A percentile compares a stretch with the other conserved stretches of the same genome.
phyloP scores from a whole-genome alignment of 352 stramenopile genomes.

The Globisporangium heterothallicum region DNA sequence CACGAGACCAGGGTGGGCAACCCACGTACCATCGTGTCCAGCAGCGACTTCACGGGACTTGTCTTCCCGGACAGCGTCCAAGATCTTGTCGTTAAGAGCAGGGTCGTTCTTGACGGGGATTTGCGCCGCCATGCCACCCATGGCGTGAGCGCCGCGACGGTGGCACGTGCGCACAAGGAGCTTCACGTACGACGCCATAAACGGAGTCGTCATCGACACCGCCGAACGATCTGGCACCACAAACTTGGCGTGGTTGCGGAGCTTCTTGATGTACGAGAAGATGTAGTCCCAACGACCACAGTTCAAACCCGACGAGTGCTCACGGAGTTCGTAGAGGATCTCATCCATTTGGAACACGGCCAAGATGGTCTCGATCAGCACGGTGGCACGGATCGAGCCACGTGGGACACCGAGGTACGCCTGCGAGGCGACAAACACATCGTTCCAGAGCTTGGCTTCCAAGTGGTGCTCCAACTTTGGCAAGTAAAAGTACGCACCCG shows the following conservation, averaged over 20 bases:
- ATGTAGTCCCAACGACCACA: slow-evolving; percentile 97
- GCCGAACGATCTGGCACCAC: slow-evolving; percentile 90
- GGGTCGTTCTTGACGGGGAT: slow-evolving; percentile 94
- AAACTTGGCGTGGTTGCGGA: slow-evolving; percentile 89
- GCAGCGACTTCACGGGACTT: slow-evolving; percentile 87
- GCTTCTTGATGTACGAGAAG: slow-evolving; percentile 97
- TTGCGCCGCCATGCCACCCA: slow-evolving; percentile 96
- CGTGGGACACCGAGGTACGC: slow-evolving; percentile 88
- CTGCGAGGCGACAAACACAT: slow-evolving; percentile 94
- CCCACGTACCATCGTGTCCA: slow-evolving; percentile 96
- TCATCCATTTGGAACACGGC: slow-evolving; percentile 98
- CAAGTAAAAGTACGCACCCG: slow-evolving; percentile 94
- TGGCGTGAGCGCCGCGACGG: slow-evolving; percentile 92
- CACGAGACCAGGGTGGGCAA: slow-evolving; percentile 94
- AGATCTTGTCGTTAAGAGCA: slow-evolving; percentile 84
- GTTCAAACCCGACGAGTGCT: slow-evolving; percentile 96
- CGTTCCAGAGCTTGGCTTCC: slow-evolving; percentile 95
- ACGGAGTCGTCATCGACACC: slow-evolving; percentile 92
- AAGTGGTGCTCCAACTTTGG: slow-evolving; percentile 95
- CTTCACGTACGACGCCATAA: slow-evolving; percentile 95
- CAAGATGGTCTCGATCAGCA: slow-evolving; percentile 96
- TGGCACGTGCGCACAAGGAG: slow-evolving; percentile 94
- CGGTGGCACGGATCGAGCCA: slow-evolving; percentile 90
- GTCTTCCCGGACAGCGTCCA: slow-evolving; percentile 87
- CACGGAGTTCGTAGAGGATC: slow-evolving; percentile 92